A percentile compares a stretch with the other conserved stretches of the same genome.
phyloP scores from a whole-genome alignment of 1,284 basidiomycete genomes.

The Cutaneotrichosporon sp. region DNA sequence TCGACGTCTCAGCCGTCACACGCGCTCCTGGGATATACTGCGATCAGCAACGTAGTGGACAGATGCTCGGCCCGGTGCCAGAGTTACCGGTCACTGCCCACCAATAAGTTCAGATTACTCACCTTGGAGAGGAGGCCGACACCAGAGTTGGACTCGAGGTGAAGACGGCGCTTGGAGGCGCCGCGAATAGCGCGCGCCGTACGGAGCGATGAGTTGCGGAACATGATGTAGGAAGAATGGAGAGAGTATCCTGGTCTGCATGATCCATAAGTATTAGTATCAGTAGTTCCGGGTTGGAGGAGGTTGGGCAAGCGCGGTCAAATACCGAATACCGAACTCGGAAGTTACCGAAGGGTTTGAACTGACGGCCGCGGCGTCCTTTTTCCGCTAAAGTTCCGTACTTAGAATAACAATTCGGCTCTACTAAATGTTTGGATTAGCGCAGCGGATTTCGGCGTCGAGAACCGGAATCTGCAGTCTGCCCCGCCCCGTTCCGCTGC shows the following conservation, averaged over 20 bases:
- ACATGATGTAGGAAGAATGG: conserved; percentile 7
- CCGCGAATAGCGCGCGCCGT: conserved; percentile 13
- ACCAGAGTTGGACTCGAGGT: conserved; percentile 10
- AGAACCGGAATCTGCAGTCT: background rate
- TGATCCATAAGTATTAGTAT: background rate
- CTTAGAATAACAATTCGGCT: background rate
- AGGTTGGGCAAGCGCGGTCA: background rate
- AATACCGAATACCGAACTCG: conserved; percentile 4
- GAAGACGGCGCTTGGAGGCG: conserved; percentile 14
- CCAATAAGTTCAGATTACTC: background rate
- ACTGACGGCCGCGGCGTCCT: background rate
- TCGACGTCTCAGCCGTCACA: conserved; percentile 4
- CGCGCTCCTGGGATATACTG: conserved; percentile 5
- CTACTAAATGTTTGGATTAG: background rate
- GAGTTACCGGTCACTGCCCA: background rate
- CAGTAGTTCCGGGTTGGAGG: background rate
- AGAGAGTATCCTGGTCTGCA: background rate
- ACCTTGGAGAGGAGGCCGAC: conserved; percentile 18
- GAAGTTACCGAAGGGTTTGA: background rate
- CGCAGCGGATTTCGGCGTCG: background rate
- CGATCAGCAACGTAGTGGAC: background rate
- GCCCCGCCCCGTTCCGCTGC: background rate
- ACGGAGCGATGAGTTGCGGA: conserved; percentile 14
- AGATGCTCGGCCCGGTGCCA: background rate
- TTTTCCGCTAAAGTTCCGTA: background rate